These are phyloP conservation scores for Camptophora hylomeconis DNA, from an alignment of 2,329 filamentous ascomycete species.

Conservation along the genomic window DNA sequence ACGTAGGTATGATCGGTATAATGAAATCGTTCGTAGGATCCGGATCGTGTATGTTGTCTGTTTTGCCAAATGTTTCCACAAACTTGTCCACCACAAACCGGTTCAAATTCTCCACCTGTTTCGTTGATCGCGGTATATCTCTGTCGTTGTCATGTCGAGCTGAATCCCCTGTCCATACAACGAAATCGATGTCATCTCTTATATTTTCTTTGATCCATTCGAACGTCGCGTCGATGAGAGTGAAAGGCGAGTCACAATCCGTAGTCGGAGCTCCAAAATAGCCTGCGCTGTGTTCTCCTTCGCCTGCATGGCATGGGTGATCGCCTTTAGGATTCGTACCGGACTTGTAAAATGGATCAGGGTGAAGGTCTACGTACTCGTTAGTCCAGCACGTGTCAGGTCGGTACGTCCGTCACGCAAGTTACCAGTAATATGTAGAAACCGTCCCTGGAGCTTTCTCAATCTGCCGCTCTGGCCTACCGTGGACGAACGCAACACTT, in stretches of 20 bases:
- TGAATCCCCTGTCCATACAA: constrained; percentile 86
- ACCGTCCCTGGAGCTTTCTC: constrained; percentile 51
- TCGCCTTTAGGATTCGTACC: constrained; percentile 58
- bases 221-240: constrained; percentile 78
- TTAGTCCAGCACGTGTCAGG: constrained; percentile 8
- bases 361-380: constrained; percentile 67
- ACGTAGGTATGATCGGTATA: constrained; percentile 75
- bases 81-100: constrained; percentile 64
- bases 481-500: constrained; percentile 3
- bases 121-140: constrained; percentile 57
- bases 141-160: constrained; percentile 84
- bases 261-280: constrained; percentile 73
- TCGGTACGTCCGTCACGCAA: not conserved
- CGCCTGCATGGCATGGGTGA: constrained; percentile 64
- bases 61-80: constrained; percentile 53
- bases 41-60: constrained; percentile 34
- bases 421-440: constrained; percentile 77
- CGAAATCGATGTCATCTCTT: constrained; percentile 70
- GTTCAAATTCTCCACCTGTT: constrained; percentile 70
- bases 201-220: constrained; percentile 73
- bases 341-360: constrained; percentile 72
- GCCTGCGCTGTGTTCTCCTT: constrained; percentile 54
- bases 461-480: constrained; percentile 1
- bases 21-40: constrained; percentile 45
- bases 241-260: constrained; percentile 73